These are phyloP conservation scores for Saturnispora sanitii DNA, from an alignment of 805 yeast species.

Conservation along the genomic window DNA sequence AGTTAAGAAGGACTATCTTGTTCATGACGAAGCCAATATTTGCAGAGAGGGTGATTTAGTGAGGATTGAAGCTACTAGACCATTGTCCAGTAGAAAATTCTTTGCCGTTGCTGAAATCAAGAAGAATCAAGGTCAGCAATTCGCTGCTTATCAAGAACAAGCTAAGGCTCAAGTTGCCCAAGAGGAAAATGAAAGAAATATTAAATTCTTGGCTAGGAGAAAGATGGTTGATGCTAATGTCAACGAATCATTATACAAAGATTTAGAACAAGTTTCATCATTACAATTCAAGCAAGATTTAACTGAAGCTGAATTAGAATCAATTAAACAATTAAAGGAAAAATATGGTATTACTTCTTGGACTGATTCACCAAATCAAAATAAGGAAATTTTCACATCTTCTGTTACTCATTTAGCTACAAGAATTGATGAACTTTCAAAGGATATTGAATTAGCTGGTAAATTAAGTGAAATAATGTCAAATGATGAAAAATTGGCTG, in stretches of 20 bases:
- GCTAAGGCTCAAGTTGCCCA: constrained; percentile 56
- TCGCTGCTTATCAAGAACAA: constrained; percentile 65
- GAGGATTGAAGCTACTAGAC: constrained; percentile 82
- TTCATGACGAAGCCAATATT: constrained; percentile 86
- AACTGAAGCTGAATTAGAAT: constrained; percentile 27
- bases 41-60: constrained; percentile 95
- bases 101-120: constrained; percentile 91
- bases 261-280: constrained; percentile 16
- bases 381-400: constrained; percentile 22
- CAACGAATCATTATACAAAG: constrained; percentile 25
- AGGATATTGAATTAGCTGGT: constrained; percentile 16
- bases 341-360: constrained; percentile 23
- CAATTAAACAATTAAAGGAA: constrained; percentile 28
- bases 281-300: constrained; percentile 15
- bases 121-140: constrained; percentile 83
- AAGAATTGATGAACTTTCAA: constrained; percentile 16
- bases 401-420: constrained; percentile 19
- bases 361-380: constrained; percentile 17
- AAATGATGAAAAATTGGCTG: constrained; percentile 27
- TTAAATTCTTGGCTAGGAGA: constrained; percentile 46
- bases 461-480: constrained; percentile 16
- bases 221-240: constrained; percentile 18
- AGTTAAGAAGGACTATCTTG: constrained; percentile 74
- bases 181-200: constrained; percentile 55
- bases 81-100: constrained; percentile 68